Evolutionary conservation across 352 stramenopile genomes (phyloP), one percentile per base, ranked within the genome.

Genomic region (Globisporangium radiosum): DNA sequence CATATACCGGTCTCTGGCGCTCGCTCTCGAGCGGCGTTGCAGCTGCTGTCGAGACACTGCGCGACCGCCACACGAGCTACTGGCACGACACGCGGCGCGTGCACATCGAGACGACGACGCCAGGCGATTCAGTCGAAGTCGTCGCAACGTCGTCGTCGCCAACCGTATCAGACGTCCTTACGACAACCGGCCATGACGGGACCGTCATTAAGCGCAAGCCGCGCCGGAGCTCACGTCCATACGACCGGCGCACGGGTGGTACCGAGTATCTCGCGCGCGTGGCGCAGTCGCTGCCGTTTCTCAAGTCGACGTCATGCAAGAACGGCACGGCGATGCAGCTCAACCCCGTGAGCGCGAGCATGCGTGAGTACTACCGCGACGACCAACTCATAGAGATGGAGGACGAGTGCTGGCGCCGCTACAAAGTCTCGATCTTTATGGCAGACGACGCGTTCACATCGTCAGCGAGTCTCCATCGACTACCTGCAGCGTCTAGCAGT

Each of bases 341-440:
- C 47, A 81, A 83, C 38, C 79, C 79, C 0, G 70, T 84, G 19
- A 74, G 70, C 47, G 55, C 54, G 7, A 78, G 70, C 47, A 74
- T 83, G 64, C 76, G 76, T 11, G 75, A 75, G 42, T 74, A 78
- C 50, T 85, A 87, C 54, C 62, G 59, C 8, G 57, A 75, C 9
- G 69, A 72, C 0, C 71, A 87, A 43, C 56, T 87, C 0, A 58
- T 43, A 2, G 73, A 85, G 51, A 87, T 89, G 75, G 79, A 88
- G 57, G 73, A 86, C 2, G 79, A 89, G 54, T 89, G 79, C 48
- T 89, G 79, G 79, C 79, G 77, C 13, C 65, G 79, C 38, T 87
- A 89, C 65, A 86, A 87, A 42, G 73, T 85, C 2, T 85, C 79
- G 5, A 65, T 89, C 49, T 66, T 86, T 33, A 78, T 87, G 69